Evolutionary conservation across 225 moss, liverwort and hornwort genomes (phyloP).

Genomic region (Pseudisothecium myosuroides): DNA sequence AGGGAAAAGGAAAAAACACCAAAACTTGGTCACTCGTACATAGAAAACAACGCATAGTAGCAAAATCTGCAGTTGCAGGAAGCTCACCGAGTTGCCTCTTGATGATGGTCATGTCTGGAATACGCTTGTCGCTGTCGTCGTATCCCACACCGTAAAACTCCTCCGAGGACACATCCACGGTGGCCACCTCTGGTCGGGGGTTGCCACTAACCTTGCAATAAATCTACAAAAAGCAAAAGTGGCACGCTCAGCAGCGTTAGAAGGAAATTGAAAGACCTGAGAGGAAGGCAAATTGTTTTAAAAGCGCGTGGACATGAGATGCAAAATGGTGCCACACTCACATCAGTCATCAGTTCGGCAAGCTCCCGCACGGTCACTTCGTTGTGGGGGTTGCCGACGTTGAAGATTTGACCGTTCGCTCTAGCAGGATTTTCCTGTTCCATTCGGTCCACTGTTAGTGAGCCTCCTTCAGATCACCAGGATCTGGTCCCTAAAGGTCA

Average conservation of each 20-base stretch:
- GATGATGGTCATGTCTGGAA: constrained; percentile 40
- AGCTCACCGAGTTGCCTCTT: constrained; percentile 14
- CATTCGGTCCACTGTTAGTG: background rate
- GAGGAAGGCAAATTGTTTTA: too few relatives aligned
- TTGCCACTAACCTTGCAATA: constrained; percentile 37
- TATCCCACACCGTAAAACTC: constrained; percentile 50
- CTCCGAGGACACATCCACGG: constrained; percentile 26
- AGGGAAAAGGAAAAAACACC: too few relatives aligned
- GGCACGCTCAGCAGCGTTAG: background rate
- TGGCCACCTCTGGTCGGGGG: constrained; percentile 12
- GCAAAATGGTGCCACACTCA: background rate
- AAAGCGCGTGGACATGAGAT: background rate
- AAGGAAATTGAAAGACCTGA: background rate
- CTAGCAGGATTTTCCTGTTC: constrained; percentile 37
- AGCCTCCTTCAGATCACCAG: background rate
- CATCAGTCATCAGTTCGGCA: constrained; percentile 48
- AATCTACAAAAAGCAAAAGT: background rate
- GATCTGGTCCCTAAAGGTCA: background rate
- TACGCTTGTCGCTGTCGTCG: constrained; percentile 46
- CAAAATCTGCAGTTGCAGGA: background rate
- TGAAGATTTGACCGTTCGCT: constrained; percentile 51
- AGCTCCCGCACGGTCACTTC: constrained; percentile 35
- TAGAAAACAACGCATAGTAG: background rate
- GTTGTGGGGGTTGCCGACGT: constrained; percentile 49
- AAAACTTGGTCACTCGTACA: too few relatives aligned